Base-by-base conservation (phyloP, 352 stramenopile species). In the Pythium myriotylum region DNA sequence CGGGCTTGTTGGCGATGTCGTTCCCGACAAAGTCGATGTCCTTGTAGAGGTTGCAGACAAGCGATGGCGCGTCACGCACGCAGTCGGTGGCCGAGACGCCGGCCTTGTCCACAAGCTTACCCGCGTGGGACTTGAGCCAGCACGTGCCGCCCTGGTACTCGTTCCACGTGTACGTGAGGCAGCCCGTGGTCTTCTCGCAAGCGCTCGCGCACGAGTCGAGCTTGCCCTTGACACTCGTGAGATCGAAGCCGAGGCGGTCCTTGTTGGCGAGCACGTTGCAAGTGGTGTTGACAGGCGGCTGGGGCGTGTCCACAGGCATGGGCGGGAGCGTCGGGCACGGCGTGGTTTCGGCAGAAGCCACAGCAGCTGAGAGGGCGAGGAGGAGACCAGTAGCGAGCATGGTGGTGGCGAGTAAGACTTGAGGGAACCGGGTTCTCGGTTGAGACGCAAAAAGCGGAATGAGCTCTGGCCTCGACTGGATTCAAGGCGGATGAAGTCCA, bases 1-100 rank as follows among this genome's bases (percentile, higher is more conserved):
- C 45, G 1, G 42, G 27, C 29, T 47, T 40, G 46, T 43, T 56
- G 23, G 20, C 45, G 27, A 62, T 59, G 40, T 68, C 60, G 40
- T 62, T 68, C 32, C 26, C 51, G 5, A 62, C 47, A 58, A 54
- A 68, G 54, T 68, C 60, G 35, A 50, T 20, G 72, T 45, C 74
- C 52, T 9, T 48, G 17, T 47, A 54, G 40, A 40, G 7, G 41
- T 17, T 48, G 56, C 39, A 41, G 19, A 47, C 19, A 7, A 26
- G 33, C 27, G 42, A 42, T 17, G 45, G 23, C 23, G 23, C 13
- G 29, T 54, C n/a, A 1, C 47, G 29, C 41, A 48, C 35, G 43
- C 42, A 62, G 20, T 50, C 33, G 17, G 56, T 56, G 17, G 56
- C 24, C 10, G 19, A 10, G 8, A 56, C 56, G 39, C 56, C 56